phyloP scores from a whole-genome alignment of 345 rosid species.

The Triadica sebifera region DNA sequence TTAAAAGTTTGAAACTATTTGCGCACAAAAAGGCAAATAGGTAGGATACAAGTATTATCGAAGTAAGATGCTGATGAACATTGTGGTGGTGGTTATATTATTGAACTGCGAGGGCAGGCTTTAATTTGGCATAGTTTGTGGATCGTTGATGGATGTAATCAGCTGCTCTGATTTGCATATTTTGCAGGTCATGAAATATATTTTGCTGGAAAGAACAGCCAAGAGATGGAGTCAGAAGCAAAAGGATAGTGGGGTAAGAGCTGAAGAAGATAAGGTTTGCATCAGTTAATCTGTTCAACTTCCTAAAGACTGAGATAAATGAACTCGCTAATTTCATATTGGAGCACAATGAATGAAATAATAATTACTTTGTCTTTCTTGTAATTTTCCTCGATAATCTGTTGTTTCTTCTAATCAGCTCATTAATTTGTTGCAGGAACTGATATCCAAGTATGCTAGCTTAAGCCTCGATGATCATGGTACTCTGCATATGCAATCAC shows the following conservation, averaged over 20 bases:
- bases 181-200: constrained; percentile 20
- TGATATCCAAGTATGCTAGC: constrained; percentile 1
- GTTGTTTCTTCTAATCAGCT: background rate
- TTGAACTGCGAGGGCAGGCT: background rate
- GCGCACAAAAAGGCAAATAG: background rate
- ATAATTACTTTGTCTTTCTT: background rate
- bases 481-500: background rate
- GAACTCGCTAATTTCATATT: background rate
- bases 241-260: background rate
- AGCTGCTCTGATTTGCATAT: no score
- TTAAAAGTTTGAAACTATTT: background rate
- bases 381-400: background rate
- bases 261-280: constrained; percentile 2
- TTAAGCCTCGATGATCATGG: background rate
- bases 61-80: no score
- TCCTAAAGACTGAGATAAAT: no score
- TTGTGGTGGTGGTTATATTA: no score
- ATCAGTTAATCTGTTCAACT: background rate
- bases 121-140: background rate
- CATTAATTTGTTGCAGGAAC: constrained; percentile 3
- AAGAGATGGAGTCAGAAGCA: constrained; percentile 10
- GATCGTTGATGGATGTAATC: background rate
- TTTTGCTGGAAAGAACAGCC: constrained; percentile 15
- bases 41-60: no score
- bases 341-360: no score